These are phyloP conservation scores for Trichomonas vaginalis DNA, from an alignment of 208 protist genomes.

Conservation along the genomic window DNA sequence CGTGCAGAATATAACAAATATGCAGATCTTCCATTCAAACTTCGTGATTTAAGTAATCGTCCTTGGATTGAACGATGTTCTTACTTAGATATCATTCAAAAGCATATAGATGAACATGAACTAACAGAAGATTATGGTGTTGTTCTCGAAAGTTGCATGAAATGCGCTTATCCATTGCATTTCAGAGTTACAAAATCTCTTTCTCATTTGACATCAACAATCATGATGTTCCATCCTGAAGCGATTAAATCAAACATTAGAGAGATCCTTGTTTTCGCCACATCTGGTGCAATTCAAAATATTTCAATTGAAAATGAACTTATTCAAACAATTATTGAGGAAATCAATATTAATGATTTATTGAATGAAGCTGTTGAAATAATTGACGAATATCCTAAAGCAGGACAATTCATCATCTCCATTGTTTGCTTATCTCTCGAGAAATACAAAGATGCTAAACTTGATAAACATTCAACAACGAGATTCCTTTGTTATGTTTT, in stretches of 20 bases:
- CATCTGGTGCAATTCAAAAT: background rate
- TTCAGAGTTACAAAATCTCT: background rate
- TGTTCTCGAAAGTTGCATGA: background rate
- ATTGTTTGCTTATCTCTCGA: background rate
- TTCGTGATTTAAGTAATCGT: background rate
- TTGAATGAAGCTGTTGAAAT: background rate
- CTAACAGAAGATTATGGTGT: background rate
- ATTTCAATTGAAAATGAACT: background rate
- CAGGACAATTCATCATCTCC: background rate
- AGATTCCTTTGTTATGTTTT: background rate
- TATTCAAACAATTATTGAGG: background rate
- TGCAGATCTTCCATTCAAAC: background rate
- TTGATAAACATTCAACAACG: background rate
- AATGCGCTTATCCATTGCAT: background rate
- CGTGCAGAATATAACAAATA: background rate
- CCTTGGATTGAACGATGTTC: background rate
- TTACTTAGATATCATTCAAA: background rate
- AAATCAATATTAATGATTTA: background rate
- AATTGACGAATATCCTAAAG: background rate
- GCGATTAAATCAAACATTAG: background rate
- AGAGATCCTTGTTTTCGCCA: background rate
- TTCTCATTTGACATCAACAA: background rate
- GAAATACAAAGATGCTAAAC: background rate
- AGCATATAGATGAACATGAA: background rate
- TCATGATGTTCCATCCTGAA: background rate